A percentile compares a stretch with the other conserved stretches of the same genome.
Conservation (phyloP, 148 eudicot species). For the Vaccinium darrowii region DNA sequence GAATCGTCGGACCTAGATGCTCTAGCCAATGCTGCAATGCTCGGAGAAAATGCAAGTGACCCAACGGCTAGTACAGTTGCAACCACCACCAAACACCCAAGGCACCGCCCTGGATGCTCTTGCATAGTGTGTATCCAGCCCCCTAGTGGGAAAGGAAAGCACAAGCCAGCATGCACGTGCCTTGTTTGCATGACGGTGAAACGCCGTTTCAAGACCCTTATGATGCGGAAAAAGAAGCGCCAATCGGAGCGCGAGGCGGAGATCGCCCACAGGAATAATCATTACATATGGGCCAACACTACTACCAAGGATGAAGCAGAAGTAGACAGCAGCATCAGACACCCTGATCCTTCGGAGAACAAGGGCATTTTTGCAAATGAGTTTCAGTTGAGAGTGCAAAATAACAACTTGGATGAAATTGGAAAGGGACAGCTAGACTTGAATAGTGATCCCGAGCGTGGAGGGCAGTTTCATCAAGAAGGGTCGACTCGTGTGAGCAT, state of each 20-base stretch:
- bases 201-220: slow-evolving; percentile 77
- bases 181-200: slow-evolving; percentile 73
- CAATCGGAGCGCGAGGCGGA: slow-evolving; percentile 65
- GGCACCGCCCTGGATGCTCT: slow-evolving; percentile 77
- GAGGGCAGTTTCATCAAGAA: slow-evolving; percentile 23
- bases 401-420: slow-evolving; percentile 21
- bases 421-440: slow-evolving; percentile 45
- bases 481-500: slow-evolving; percentile 34
- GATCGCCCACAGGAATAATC: slow-evolving; percentile 47
- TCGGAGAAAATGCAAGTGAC: slow-evolving; percentile 38
- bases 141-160: slow-evolving; percentile 80
- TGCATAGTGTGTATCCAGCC: slow-evolving; percentile 87
- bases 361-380: slow-evolving; percentile 20
- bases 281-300: slow-evolving; percentile 19
- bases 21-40: slow-evolving; percentile 40
- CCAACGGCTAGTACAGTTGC: slow-evolving; percentile 52
- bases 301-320: slow-evolving; percentile 39
- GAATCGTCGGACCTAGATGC: slow-evolving; percentile 47
- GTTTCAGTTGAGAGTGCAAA: slow-evolving; percentile 19
- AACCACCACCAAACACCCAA: slow-evolving; percentile 71
- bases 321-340: slow-evolving; percentile 31
- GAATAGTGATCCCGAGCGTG: slow-evolving; percentile 42
- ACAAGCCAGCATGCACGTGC: slow-evolving; percentile 68
- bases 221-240: slow-evolving; percentile 72
- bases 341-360: slow-evolving; percentile 19